These are phyloP conservation scores for Neocucurbitaria cava DNA, from an alignment of 2,329 filamentous ascomycete species.

Conservation along the genomic window DNA sequence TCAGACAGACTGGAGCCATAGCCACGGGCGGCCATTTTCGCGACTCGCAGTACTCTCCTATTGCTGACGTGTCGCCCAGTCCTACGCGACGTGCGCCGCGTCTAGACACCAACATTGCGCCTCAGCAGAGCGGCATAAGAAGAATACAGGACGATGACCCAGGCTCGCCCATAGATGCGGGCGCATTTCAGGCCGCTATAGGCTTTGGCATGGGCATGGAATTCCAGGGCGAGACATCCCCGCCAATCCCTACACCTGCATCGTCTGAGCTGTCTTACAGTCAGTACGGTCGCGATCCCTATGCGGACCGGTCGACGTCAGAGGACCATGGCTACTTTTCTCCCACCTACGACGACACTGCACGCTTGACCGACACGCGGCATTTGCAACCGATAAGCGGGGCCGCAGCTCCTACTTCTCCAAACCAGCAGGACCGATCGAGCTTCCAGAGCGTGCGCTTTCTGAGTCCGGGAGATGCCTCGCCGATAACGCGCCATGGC, in stretches of 20 bases:
- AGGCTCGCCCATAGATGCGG: conserved; percentile 53
- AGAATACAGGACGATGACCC: conserved; percentile 45
- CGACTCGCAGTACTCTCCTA: conserved; percentile 59
- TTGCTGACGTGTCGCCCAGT: conserved; percentile 61
- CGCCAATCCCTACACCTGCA: conserved; percentile 30
- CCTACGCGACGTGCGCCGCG: conserved; percentile 48
- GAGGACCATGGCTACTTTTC: conserved; percentile 63
- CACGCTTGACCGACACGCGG: conserved; percentile 64
- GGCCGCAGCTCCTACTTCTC: conserved; percentile 50
- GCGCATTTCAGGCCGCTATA: conserved; percentile 58
- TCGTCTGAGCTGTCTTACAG: conserved; percentile 59
- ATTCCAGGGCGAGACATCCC: conserved; percentile 51
- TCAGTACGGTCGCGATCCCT: conserved; percentile 33
- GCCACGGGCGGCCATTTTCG: conserved; percentile 48
- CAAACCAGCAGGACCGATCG: conserved; percentile 52
- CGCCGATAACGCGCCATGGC: conserved; percentile 60
- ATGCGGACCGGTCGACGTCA: conserved; percentile 55
- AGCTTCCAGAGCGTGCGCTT: conserved; percentile 64
- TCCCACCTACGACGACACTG: conserved; percentile 62
- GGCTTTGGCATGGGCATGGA: conserved; percentile 56
- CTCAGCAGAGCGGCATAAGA: conserved; percentile 32
- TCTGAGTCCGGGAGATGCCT: conserved; percentile 51
- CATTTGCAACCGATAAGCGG: conserved; percentile 65
- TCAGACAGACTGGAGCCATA: conserved; percentile 53
- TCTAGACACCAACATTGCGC: conserved; percentile 46